Evolutionary conservation across 306 rosid genomes (phyloP), one percentile per base, ranked within the genome.

Genomic region (Purshia tridentata): DNA sequence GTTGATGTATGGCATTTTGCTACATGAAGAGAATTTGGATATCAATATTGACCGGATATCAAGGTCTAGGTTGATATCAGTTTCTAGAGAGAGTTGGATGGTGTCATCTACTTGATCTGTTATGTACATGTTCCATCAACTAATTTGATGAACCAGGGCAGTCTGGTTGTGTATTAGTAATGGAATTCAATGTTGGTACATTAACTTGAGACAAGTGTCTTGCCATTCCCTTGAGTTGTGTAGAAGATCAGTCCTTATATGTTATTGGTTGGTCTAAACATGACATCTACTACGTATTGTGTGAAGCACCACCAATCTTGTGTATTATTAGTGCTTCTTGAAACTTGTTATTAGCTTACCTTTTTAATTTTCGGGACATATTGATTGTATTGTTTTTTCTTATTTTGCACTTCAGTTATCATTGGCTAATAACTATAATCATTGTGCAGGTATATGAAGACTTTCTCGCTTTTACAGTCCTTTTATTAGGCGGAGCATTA

Each of bases 401-500:
- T 41, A 14, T 29, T 37, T 20, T 20, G 8, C 22, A 29, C 56
- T 60, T 41, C 8, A 42, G 47, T 67, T 62, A 49, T 57, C 59
- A 54, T 44, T 72, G 50, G 68, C 51, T 42, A 52, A 45, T 69
- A 29, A 79, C 76, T 68, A 50, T 69, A 73, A 73, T 48, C 14
- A 7, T 80, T 65, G 16, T 75, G 77, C 86, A 88, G 96, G 91
- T 80, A 55, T 90, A 86, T 75, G 93, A 86, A 73, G 81, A 77
- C 48, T 72, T 86, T 73, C 80, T 90, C 29, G 76, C 89, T 9
- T 69, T 78, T 20, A 42, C 82, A 62, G 67, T 63, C 47, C 84
- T 90, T 74, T 62, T 64, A 55, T 50, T 87, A 64, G 91, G 88
- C 65, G 91, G 79, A 42, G 90, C 84, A 74, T 82, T 90, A 66